Base-by-base conservation (phyloP, 768 basidiomycete species). In the Chalciporus sphaerocephalus region DNA sequence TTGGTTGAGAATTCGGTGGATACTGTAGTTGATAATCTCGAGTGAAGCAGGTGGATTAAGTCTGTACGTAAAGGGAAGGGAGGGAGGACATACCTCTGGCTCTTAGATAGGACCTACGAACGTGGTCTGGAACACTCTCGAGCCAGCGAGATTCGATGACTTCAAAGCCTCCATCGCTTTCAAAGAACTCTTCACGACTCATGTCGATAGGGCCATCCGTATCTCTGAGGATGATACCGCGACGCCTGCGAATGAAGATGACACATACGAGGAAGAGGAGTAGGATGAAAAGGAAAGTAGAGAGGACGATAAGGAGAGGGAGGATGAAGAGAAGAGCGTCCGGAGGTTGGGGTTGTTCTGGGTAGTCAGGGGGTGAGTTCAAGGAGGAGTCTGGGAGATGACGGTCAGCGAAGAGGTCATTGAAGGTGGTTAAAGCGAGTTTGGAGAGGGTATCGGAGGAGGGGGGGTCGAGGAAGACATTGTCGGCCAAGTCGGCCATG, bases 1-100 rank as follows among this genome's bases (percentile, higher is more conserved):
- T 94, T 18, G 94, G 91, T 35, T 87, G 75, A n/a, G 96, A 98
- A 62, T 95, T 92, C 24, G 96, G 94, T 5, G 89, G 91, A 66
- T 94, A 94, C 64, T 89, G 85, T 20, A 83, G 50, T 60, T 92
- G 90, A 62, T 82, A 85, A 41, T 89, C 90, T 92, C 63, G 25
- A 37, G 34, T 49, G 35, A 40, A 41, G 9, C 41, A 16, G 52
- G 46, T 48, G 20, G 42, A 43, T 40, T 40, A 28, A 40, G 30
- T 39, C 46, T n/a, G 30, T n/a, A 32, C 30, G 38, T 45, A 40
- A 40, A 32, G 32, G 30, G 45, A n/a, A 43, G 11, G 34, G 20
- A 17, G 16, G 15, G 23, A 38, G 40, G 47, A 68, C 76, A 41
- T 49, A 94, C 95, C 90, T 79, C 92, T 94, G 10, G 92, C 90